These are phyloP conservation scores for Aspergillus spinulosporus DNA, from an alignment of 2,329 filamentous ascomycete species.

Conservation along the genomic window DNA sequence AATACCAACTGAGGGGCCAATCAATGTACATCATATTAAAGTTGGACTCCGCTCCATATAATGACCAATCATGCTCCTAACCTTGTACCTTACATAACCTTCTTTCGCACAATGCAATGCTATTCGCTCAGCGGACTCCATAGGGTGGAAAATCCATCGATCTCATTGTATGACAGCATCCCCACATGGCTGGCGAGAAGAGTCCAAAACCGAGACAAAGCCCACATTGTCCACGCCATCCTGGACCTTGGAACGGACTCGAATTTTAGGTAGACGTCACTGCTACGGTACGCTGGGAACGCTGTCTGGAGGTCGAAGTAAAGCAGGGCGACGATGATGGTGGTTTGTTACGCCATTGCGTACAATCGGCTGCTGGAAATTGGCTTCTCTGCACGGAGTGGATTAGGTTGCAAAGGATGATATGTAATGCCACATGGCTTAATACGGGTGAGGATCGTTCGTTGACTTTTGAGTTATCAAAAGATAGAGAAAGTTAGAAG, in stretches of 20 bases:
- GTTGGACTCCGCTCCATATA: not conserved
- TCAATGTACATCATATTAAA: not conserved
- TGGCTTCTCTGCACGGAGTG: no score
- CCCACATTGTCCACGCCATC: not conserved
- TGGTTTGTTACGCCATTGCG: no score
- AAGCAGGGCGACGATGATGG: no score
- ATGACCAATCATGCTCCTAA: not conserved
- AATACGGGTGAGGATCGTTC: no score
- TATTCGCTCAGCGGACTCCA: not conserved
- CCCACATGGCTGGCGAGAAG: constrained; percentile 1
- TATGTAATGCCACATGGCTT: no score
- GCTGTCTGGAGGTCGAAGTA: not conserved
- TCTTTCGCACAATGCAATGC: not conserved
- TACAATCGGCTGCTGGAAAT: no score
- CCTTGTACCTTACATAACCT: constrained; percentile 5
- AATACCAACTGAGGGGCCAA: not conserved
- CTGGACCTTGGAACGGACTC: not conserved
- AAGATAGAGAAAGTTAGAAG: no score
- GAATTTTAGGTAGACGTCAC: not conserved
- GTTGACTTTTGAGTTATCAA: no score
- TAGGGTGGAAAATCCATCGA: not conserved
- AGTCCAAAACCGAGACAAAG: not conserved
- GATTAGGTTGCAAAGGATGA: no score
- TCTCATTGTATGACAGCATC: not conserved
- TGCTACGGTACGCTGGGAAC: not conserved